These are phyloP conservation scores for Pontederia crassipes DNA, from an alignment of 176 grass and related monocot species.

Conservation along the genomic window DNA sequence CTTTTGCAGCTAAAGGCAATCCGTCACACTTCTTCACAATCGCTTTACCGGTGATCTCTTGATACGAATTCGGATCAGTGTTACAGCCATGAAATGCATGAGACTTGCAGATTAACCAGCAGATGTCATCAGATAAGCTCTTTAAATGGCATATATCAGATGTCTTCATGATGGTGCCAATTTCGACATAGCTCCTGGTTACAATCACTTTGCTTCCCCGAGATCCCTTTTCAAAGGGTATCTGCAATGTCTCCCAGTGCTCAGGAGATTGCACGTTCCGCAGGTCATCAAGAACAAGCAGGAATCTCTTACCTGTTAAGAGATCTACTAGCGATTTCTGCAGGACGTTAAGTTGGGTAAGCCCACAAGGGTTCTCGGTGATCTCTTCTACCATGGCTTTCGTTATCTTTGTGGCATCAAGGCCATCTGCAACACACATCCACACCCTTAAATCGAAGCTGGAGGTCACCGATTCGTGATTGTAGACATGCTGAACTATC, in stretches of 20 bases:
- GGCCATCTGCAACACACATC: too few species aligned
- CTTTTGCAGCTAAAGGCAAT: constrained; percentile 20
- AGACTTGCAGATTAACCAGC: constrained; percentile 10
- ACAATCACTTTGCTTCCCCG: constrained; percentile 20
- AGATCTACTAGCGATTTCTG: too few species aligned
- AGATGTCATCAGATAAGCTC: not conserved
- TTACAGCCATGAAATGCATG: not conserved
- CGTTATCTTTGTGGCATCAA: too few species aligned
- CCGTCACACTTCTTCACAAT: not conserved
- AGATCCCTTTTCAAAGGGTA: not conserved
- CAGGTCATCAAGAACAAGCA: constrained; percentile 23
- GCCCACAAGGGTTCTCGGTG: too few species aligned
- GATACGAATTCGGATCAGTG: not conserved
- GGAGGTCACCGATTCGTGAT: too few species aligned
- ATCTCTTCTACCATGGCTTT: too few species aligned
- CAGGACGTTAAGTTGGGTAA: too few species aligned
- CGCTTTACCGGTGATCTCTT: too few species aligned
- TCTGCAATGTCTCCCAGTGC: constrained; percentile 3
- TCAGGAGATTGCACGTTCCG: constrained; percentile 1
- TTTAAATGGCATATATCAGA: not conserved
- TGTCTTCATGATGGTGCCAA: not conserved
- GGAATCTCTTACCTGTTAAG: constrained; percentile 1
- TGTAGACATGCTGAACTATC: too few species aligned
- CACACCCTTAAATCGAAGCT: too few species aligned
- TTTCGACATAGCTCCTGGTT: not conserved